Evolutionary conservation across 176 grass and related monocot genomes (phyloP), one percentile per base, ranked within the genome.

Genomic region (Musa schizocarpa): DNA sequence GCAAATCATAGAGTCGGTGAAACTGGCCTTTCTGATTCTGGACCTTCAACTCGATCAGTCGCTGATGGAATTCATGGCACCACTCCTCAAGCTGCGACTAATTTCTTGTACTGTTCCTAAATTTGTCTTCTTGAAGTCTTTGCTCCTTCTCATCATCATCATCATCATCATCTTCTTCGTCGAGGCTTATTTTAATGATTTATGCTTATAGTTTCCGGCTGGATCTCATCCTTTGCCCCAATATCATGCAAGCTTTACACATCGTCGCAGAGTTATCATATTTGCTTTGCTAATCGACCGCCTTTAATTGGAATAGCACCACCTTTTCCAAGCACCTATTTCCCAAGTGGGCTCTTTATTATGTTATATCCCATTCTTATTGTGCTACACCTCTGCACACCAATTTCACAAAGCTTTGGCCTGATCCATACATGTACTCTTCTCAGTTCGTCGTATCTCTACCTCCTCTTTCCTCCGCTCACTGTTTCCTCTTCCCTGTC

Each of bases 71-170:
- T 64, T 51, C 73, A 78, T 65, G 61, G 66, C 27, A 56, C 27
- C 77, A 48, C 53, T 62, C 74, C 81, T 80, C 48, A 16, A 56
- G 52, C 83, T 52, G 61, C 59, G 48, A 77, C 68, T 13, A 65
- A 78, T 77, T 86, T 81, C 74, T 81, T 86, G 83, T 86, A 81
- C 1, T 53, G 21, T 75, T 76, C 83, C 63, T 63, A 6, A 25
- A 73, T 52, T 74, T 48, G 27, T 48, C 34, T 75, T 49, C 26
- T 75, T 51, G 14, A 65, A 0, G 2, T 26, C 1, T 27, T 48
- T 8, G 9, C 2, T 58, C 13, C 11, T 58, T 26, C 9, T 59
- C 25, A 1, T 49, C n/a, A 1, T 49, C n/a, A 1, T 49, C n/a
- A 1, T 49, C n/a, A 9, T 17, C 51, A 1, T 29, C 53, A 1